These are phyloP conservation scores for Exophiala phaeomuriformis DNA, from an alignment of 2,329 filamentous ascomycete species.

Conservation along the genomic window DNA sequence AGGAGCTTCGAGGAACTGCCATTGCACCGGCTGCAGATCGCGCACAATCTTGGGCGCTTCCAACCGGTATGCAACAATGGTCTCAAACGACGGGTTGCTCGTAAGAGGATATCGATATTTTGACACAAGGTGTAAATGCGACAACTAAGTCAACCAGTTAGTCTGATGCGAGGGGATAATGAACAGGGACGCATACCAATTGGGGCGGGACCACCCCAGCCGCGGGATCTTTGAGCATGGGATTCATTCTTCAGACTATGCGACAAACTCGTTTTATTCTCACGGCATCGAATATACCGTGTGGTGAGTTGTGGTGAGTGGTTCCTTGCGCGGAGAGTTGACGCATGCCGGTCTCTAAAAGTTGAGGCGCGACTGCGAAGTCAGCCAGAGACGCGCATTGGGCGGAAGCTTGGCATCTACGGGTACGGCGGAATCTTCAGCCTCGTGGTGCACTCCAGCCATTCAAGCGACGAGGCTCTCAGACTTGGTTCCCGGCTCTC, in stretches of 20 bases:
- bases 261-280: not conserved
- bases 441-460: not conserved
- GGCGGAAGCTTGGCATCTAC: conserved; percentile 5
- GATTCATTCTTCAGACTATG: conserved; percentile 9
- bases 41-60: conserved; percentile 78
- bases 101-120: conserved; percentile 71
- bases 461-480: too few relatives aligned
- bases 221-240: conserved; percentile 40
- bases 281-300: not conserved
- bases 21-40: conserved; percentile 79
- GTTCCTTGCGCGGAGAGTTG: not conserved
- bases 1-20: conserved; percentile 82
- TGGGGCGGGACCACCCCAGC: conserved; percentile 39
- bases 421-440: not conserved
- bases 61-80: conserved; percentile 76
- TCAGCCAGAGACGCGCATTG: conserved; percentile 1
- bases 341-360: not conserved
- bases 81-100: conserved; percentile 62
- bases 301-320: not conserved
- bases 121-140: conserved; percentile 84
- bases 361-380: conserved; percentile 8
- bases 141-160: conserved; percentile 50
- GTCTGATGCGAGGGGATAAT: not conserved
- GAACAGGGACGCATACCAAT: conserved; percentile 32
- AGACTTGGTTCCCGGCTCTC: too few relatives aligned